Conservation (phyloP, 1,284 basidiomycete species). For the Ustilago shanxiensis region DNA sequence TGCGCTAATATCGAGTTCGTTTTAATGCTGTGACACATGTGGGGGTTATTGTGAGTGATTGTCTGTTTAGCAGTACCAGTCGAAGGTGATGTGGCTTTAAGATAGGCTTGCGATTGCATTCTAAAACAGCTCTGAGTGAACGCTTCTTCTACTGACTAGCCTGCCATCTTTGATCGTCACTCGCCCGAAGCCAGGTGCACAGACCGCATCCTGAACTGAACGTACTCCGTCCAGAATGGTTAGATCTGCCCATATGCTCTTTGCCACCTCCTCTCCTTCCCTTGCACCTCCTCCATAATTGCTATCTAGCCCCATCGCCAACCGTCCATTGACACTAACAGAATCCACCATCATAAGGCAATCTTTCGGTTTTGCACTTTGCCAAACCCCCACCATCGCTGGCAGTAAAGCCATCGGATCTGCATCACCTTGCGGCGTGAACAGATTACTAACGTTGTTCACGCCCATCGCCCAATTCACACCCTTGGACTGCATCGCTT, state of each 20-base stretch:
- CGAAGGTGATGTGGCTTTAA: too few species aligned
- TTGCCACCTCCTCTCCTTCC: too few species aligned
- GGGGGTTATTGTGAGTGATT: not conserved
- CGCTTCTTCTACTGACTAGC: slow-evolving; percentile 7
- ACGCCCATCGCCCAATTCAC: slow-evolving; percentile 37
- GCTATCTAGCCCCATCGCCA: slow-evolving; percentile 6
- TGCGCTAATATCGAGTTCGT: not conserved
- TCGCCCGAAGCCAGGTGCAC: slow-evolving; percentile 19
- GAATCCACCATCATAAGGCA: slow-evolving; percentile 21
- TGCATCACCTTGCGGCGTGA: slow-evolving; percentile 54
- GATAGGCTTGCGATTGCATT: not conserved
- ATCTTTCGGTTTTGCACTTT: slow-evolving; percentile 27
- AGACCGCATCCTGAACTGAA: slow-evolving; percentile 19
- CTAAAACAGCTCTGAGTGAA: slow-evolving; percentile 12
- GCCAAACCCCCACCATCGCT: slow-evolving; percentile 44
- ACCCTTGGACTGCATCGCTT: not conserved
- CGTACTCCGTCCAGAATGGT: slow-evolving; percentile 13
- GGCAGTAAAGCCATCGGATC: slow-evolving; percentile 51
- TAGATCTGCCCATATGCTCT: slow-evolving; percentile 16
- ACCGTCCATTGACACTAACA: slow-evolving; percentile 6
- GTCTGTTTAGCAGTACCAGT: too few species aligned
- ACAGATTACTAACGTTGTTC: slow-evolving; percentile 55
- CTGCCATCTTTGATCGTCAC: slow-evolving; percentile 23
- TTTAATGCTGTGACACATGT: not conserved
- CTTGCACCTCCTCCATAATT: not conserved